Evolutionary conservation across 2,329 filamentous ascomycete species (phyloP), one percentile per base, ranked within the genome.

Genomic region (Colletotrichum spinosum): DNA sequence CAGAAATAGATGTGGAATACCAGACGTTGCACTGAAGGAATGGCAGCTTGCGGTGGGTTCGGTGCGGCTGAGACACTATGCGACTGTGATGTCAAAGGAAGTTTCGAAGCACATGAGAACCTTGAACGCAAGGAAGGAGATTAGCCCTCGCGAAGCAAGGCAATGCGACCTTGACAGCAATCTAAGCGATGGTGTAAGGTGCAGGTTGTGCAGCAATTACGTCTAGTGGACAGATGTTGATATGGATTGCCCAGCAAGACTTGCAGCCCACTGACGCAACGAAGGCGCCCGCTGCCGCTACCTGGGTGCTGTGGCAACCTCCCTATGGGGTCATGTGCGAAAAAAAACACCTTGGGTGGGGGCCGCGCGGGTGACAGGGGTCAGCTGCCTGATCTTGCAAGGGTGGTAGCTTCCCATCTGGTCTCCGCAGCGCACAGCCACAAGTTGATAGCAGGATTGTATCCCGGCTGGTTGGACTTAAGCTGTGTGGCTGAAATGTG

Each of bases 291-390:
- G 12, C 52, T 69, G 69, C 69, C 69, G 75, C 76, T 78, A 74
- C 38, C 77, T 77, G 52, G 63, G 59, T 63, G 63, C 58, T 66
- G 78, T 79, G 77, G 78, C 77, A 79, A 79, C 77, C 70, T 56
- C 12, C 48, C 39, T 25, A 25, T 25, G 25, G 55, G 60, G 60
- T 67, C 64, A 64, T 56, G 64, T 54, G 64, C 52, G 11, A 42
- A 4, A 54, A 55, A 65, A 65, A 63, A 66, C 55, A 66, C 41
- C 55, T 64, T 44, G 48, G 62, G 62, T 65, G 63, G 58, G 56
- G 45, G 62, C 38, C 48, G 34, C 35, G n/a, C 37, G 35, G 48
- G 35, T 35, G 58, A 54, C 44, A 50, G 51, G 54, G 50, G 53
- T 17, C 37, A 35, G n/a, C 11, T 34, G 12, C 11, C 15, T 13